These are phyloP conservation scores for Cryptococcus sp. DNA, from an alignment of 1,284 basidiomycete species.

Conservation along the genomic window DNA sequence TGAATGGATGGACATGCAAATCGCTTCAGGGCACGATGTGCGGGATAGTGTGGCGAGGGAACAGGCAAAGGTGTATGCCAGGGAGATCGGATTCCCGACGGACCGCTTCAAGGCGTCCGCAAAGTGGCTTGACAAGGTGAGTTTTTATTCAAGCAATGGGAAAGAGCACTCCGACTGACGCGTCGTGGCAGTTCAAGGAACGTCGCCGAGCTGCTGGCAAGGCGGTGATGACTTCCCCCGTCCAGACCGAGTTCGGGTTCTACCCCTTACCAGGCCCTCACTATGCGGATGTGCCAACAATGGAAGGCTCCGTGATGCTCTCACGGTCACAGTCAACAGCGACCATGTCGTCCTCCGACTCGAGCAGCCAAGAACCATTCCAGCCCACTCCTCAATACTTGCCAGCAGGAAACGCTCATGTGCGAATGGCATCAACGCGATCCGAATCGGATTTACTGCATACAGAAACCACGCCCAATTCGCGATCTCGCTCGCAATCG, in stretches of 20 bases:
- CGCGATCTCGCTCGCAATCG: constrained; percentile 40
- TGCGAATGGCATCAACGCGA: constrained; percentile 21
- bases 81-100: constrained; percentile 49
- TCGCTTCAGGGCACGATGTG: constrained; percentile 43
- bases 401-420: constrained; percentile 11
- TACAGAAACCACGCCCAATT: constrained; percentile 24
- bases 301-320: constrained; percentile 20
- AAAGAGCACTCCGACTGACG: constrained; percentile 2
- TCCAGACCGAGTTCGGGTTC: constrained; percentile 17
- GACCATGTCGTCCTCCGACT: constrained; percentile 42
- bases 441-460: constrained; percentile 35
- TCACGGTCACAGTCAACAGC: constrained; percentile 43
- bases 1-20: constrained; percentile 52
- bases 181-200: constrained; percentile 41
- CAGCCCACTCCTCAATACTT: constrained; percentile 18
- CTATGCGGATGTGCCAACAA: constrained; percentile 19
- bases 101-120: constrained; percentile 58
- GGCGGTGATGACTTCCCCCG: constrained; percentile 16
- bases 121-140: constrained; percentile 59
- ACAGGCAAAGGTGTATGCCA: constrained; percentile 54
- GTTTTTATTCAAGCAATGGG: constrained; percentile 23
- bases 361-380: constrained; percentile 34
- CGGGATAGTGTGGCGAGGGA: constrained; percentile 53
- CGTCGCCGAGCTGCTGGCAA: constrained; percentile 34
- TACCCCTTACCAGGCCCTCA: constrained; percentile 23